Conservation (phyloP, 768 basidiomycete species). For the Mycena floridula region DNA sequence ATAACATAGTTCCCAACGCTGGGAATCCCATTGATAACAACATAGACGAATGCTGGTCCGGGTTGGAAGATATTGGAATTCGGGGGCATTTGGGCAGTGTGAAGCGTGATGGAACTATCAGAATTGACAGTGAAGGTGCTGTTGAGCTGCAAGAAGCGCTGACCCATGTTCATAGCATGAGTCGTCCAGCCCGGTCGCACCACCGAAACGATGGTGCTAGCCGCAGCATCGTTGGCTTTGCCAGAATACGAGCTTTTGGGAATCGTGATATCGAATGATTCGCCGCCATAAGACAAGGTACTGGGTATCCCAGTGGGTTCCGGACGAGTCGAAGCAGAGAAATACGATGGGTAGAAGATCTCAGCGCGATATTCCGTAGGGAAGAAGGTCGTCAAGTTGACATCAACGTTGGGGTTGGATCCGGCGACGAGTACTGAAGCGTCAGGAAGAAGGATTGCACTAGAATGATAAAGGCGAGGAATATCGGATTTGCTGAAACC, state of each 20-base stretch:
- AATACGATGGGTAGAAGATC: slow-evolving; percentile 91
- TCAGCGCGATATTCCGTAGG: slow-evolving; percentile 81
- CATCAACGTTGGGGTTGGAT: slow-evolving; percentile 90
- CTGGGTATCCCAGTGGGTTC: slow-evolving; percentile 60
- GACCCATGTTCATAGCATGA: slow-evolving; percentile 86
- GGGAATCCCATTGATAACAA: slow-evolving; percentile 81
- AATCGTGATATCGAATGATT: slow-evolving; percentile 69
- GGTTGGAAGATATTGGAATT: slow-evolving; percentile 86
- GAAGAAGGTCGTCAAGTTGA: slow-evolving; percentile 51
- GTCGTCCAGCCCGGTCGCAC: slow-evolving; percentile 84
- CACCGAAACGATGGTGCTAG: slow-evolving; percentile 69
- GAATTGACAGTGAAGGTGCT: slow-evolving; percentile 75
- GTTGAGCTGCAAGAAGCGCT: slow-evolving; percentile 76
- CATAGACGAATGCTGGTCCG: slow-evolving; percentile 80
- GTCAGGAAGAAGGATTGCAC: slow-evolving; percentile 81
- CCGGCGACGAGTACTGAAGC: slow-evolving; percentile 85
- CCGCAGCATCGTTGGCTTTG: slow-evolving; percentile 61
- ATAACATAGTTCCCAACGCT: slow-evolving; percentile 72
- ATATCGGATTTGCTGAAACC: slow-evolving; percentile 59
- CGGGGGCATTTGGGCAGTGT: slow-evolving; percentile 79
- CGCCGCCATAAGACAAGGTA: slow-evolving; percentile 81
- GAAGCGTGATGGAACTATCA: slow-evolving; percentile 75
- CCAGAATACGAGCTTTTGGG: slow-evolving; percentile 62
- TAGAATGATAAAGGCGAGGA: slow-evolving; percentile 87
- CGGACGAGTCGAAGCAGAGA: slow-evolving; percentile 63